These are phyloP conservation scores for Colletotrichum graminicola DNA, from an alignment of 2,329 filamentous ascomycete species.

Conservation along the genomic window DNA sequence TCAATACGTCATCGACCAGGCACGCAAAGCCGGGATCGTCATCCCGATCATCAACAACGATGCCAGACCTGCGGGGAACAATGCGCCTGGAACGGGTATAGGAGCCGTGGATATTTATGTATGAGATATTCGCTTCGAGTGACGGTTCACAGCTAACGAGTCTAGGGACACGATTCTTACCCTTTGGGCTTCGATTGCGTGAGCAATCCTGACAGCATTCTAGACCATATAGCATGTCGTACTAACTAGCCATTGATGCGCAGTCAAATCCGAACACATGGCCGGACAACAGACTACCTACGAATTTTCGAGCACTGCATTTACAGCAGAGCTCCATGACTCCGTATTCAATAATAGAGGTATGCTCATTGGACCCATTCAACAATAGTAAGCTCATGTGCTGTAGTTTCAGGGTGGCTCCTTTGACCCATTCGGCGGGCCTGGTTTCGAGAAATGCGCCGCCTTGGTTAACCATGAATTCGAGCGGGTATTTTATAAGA, in stretches of 20 bases:
- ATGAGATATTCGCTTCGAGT: not conserved
- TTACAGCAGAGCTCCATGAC: constrained; percentile 69
- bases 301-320: constrained; percentile 59
- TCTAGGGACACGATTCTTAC: constrained; percentile 67
- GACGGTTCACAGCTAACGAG: not conserved
- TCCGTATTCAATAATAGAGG: constrained; percentile 71
- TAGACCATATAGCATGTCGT: not conserved
- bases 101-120: constrained; percentile 58
- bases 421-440: constrained; percentile 81
- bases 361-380: constrained; percentile 44
- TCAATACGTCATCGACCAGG: constrained; percentile 77
- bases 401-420: constrained; percentile 75
- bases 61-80: constrained; percentile 69
- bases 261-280: constrained; percentile 60
- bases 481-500: constrained; percentile 84
- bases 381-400: not conserved
- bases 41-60: constrained; percentile 84
- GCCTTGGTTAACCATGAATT: constrained; percentile 79
- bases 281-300: constrained; percentile 47
- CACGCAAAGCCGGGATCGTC: constrained; percentile 75
- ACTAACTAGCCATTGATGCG: constrained; percentile 2
- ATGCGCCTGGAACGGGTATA: constrained; percentile 71
- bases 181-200: constrained; percentile 71
- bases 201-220: not conserved
- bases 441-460: constrained; percentile 76